A percentile compares a stretch with the other conserved stretches of the same genome.
Evolutionary conservation across 1,284 basidiomycete genomes (phyloP).

Genomic region (Apiotrichum siamense): DNA sequence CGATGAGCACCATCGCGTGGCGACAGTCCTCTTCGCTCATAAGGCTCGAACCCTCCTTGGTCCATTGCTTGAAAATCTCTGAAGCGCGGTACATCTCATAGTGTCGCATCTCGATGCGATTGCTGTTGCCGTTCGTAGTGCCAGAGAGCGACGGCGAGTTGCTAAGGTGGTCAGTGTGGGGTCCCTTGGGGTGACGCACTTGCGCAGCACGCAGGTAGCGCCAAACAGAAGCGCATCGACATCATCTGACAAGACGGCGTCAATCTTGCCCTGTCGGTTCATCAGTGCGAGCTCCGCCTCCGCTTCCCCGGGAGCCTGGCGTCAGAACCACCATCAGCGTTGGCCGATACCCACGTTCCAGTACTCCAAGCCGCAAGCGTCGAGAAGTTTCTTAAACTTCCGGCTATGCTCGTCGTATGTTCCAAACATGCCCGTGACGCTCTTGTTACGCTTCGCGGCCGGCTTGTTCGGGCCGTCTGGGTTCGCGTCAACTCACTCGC

Average conservation of each 20-base stretch:
- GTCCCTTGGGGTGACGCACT: conserved; percentile 54
- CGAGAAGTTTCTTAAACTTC: conserved; percentile 72
- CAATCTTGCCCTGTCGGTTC: conserved; percentile 72
- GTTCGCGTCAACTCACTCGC: background rate
- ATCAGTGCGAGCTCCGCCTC: conserved; percentile 92
- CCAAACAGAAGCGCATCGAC: conserved; percentile 90
- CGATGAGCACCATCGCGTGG: conserved; percentile 76
- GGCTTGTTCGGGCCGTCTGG: conserved; percentile 74
- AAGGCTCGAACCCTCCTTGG: conserved; percentile 21
- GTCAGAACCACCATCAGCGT: background rate
- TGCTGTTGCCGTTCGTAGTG: conserved; percentile 4
- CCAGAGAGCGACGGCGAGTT: conserved; percentile 67
- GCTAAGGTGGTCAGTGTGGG: conserved; percentile 46
- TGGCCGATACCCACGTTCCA: conserved; percentile 55
- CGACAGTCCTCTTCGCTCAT: conserved; percentile 52
- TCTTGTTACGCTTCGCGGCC: conserved; percentile 65
- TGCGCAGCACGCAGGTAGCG: conserved; percentile 70
- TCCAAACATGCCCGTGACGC: conserved; percentile 47
- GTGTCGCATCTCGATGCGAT: conserved; percentile 56
- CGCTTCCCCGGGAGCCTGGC: conserved; percentile 84
- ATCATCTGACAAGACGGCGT: conserved; percentile 87
- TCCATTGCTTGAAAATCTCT: conserved; percentile 48
- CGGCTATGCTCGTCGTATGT: conserved; percentile 59
- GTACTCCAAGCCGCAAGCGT: conserved; percentile 84
- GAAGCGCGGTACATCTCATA: conserved; percentile 59